Evolutionary conservation across 495 filamentous ascomycete genomes (phyloP).

Genomic region (Choiromyces venosus): DNA sequence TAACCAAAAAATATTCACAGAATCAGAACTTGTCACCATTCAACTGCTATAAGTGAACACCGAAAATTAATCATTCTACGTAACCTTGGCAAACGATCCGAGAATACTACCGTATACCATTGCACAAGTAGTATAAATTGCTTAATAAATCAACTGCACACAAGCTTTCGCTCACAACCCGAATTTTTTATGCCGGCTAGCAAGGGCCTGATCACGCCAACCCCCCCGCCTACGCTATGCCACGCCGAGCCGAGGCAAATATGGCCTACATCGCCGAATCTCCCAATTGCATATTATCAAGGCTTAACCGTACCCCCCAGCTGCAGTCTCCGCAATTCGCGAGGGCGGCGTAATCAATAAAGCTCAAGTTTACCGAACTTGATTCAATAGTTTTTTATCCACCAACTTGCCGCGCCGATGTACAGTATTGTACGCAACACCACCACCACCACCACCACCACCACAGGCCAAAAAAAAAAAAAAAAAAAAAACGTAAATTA

Average conservation of each 20-base stretch:
- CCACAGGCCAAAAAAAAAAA: neutral
- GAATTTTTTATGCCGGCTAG: neutral
- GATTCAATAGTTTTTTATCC: neutral
- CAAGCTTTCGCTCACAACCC: neutral
- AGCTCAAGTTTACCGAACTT: neutral
- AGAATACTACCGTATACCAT: neutral
- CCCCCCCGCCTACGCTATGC: neutral
- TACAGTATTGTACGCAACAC: neutral
- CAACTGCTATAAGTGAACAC: neutral
- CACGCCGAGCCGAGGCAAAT: neutral
- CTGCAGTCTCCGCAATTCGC: neutral
- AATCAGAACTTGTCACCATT: neutral
- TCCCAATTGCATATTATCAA: neutral
- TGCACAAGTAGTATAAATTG: neutral
- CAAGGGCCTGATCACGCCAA: neutral
- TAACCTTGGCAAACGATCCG: neutral
- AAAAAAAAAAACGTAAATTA: constrained; percentile 3
- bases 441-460: neutral
- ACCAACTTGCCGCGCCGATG: neutral
- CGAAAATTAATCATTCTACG: neutral
- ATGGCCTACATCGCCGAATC: neutral
- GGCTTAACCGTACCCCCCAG: neutral
- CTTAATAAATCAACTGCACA: neutral
- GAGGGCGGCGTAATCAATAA: neutral
- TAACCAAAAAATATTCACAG: neutral